Percentiles rank a stretch among this genome's conserved stretches.
These are phyloP conservation scores for Batkoa obscura DNA, from an alignment of 371 early-diverging fungal species.

Conservation along the genomic window DNA sequence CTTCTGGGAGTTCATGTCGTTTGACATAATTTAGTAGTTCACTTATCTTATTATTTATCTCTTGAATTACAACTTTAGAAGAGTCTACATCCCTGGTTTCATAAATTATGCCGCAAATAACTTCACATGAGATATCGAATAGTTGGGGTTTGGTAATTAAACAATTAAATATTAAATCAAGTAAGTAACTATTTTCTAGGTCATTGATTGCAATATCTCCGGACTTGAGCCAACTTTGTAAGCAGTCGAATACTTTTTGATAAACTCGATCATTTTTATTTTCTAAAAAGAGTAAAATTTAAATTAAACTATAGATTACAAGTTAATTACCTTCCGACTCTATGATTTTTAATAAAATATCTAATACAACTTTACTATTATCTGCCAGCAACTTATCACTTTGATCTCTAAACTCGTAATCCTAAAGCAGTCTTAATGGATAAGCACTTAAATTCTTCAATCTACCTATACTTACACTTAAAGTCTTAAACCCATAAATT, in stretches of 20 bases:
- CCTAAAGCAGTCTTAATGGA: conserved; percentile 17
- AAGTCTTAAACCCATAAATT: conserved; percentile 25
- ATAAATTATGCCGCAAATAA: conserved; percentile 58
- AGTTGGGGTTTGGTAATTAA: conserved; percentile 32
- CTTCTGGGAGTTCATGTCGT: conserved; percentile 29
- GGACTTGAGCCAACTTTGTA: conserved; percentile 64
- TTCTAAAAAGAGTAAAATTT: conserved; percentile 7
- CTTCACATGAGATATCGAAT: conserved; percentile 70
- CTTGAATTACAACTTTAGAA: conserved; percentile 28
- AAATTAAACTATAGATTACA: not conserved
- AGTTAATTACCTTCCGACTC: conserved; percentile 32
- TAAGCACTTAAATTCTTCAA: not conserved
- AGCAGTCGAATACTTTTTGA: conserved; percentile 43
- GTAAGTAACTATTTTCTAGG: conserved; percentile 42
- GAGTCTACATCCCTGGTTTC: conserved; percentile 43
- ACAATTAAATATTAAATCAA: conserved; percentile 53
- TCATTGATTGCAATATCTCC: conserved; percentile 51
- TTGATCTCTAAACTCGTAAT: conserved; percentile 35
- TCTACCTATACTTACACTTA: not conserved
- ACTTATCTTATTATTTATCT: conserved; percentile 28
- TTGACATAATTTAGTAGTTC: conserved; percentile 18
- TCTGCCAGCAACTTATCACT: conserved; percentile 34
- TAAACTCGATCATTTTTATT: conserved; percentile 22
- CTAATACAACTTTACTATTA: conserved; percentile 38
- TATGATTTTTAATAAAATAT: conserved; percentile 37